These are phyloP conservation scores for Peronosclerospora sorghi DNA, from an alignment of 352 stramenopile genomes.

Conservation along the genomic window DNA sequence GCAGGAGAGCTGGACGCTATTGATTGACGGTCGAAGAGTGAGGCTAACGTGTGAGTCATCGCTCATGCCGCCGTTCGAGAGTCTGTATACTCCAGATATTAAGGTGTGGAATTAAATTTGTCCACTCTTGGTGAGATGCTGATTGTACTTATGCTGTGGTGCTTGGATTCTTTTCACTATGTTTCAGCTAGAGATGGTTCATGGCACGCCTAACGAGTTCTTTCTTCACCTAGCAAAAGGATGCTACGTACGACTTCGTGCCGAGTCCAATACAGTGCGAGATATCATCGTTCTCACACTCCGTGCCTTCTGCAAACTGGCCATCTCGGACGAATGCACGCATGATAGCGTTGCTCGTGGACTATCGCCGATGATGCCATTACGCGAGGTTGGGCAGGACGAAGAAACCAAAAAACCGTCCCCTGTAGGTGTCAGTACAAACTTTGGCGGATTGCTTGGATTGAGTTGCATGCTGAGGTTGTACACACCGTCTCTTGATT, in stretches of 20 bases:
- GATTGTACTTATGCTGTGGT: constrained; percentile 10
- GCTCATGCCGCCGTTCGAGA: constrained; percentile 66
- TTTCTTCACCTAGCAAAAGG: constrained; percentile 43
- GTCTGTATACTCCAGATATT: constrained; percentile 59
- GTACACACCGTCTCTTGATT: constrained; percentile 42
- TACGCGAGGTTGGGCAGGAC: constrained; percentile 42
- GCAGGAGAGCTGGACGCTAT: constrained; percentile 73
- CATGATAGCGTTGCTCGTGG: constrained; percentile 35
- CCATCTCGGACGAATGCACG: constrained; percentile 34
- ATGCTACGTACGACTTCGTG: constrained; percentile 56
- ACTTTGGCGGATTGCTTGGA: constrained; percentile 31
- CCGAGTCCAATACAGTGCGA: constrained; percentile 57
- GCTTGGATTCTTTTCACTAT: not conserved
- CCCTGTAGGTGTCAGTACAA: constrained; percentile 34
- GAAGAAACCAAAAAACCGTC: constrained; percentile 30
- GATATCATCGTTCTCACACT: constrained; percentile 81
- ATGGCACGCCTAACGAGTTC: constrained; percentile 50
- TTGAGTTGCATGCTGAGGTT: constrained; percentile 47
- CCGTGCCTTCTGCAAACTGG: constrained; percentile 55
- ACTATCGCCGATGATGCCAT: constrained; percentile 55
- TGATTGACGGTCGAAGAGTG: constrained; percentile 69
- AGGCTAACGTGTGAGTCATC: constrained; percentile 75
- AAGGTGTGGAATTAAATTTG: constrained; percentile 36
- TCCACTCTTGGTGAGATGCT: not conserved
- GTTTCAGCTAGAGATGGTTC: constrained; percentile 45